Base-by-base conservation (phyloP, 2,329 filamentous ascomycete genomes). In the Ramularia endophylla region DNA sequence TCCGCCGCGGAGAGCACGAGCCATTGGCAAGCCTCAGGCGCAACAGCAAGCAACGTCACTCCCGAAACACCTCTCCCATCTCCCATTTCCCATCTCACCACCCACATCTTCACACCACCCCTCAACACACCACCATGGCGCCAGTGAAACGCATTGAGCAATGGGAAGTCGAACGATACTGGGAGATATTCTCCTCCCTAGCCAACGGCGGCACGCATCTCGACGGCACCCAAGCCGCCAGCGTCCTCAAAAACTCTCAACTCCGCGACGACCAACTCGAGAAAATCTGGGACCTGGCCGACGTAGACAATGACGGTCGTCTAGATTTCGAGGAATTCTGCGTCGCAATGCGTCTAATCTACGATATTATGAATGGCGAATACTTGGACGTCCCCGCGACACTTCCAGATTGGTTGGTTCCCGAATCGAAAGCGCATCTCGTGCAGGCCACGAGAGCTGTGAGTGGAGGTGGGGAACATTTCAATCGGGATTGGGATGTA, bases 291-390 rank as follows among this genome's bases (percentile, higher is more conserved):
- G 92, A 98, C 61, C 75, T 98, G 49, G 87, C 92, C 44, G 92
- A 98, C 64, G 87, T 98, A 47, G 92, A 98, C 67, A 89, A 89
- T 56, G 92, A 98, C 70, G 92, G 92, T 50, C 94, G 94, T 66
- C 74, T 98, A 40, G 92, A 98, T 68, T 98, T 98, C 71, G 92
- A 98, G 70, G 92, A 98, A 73, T 98, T 98, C 65, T 98, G 92
- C 66, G 92, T 98, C 44, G 92, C 89, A 28, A 98, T 98, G 92
- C 80, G 92, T 60, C 72, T 98, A 59, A 95, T 97, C 58, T 98
- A 97, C 65, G 92, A 98, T 64, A 72, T 97, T 52, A 81, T 98
- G 56, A 98, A 98, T 60, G 92, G 92, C 57, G 89, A 95, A 74
- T 89, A 89, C 62, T 71, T 77, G 59, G 87, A 95, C 54, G 89